A percentile compares a stretch with the other conserved stretches of the same genome.
phyloP scores from a whole-genome alignment of 768 basidiomycete genomes.

The Cystobasidium tubakii region DNA sequence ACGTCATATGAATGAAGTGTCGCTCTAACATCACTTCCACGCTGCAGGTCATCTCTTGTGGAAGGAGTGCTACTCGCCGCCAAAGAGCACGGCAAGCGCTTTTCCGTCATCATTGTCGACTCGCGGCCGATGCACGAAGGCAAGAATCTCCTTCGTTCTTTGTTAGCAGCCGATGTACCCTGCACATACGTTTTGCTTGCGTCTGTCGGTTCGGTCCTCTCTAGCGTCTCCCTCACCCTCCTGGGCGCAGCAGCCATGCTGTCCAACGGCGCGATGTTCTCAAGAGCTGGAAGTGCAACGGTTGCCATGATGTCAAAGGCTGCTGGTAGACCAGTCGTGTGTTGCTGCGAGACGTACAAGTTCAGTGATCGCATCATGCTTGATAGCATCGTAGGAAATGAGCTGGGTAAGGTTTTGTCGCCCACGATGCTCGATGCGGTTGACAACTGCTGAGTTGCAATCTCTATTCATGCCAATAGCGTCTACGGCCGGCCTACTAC shows the following conservation, averaged over 20 bases:
- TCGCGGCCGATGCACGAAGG: constrained; percentile 93
- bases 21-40: neutral
- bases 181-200: constrained; percentile 90
- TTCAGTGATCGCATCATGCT: constrained; percentile 87
- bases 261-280: constrained; percentile 88
- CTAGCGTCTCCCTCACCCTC: constrained; percentile 73
- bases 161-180: constrained; percentile 66
- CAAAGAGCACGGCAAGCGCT: constrained; percentile 64
- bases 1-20: neutral
- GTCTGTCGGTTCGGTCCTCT: constrained; percentile 56
- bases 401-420: constrained; percentile 62
- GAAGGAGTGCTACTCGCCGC: constrained; percentile 80
- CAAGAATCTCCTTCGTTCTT: constrained; percentile 65
- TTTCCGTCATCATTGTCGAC: constrained; percentile 88
- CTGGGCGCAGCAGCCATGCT: constrained; percentile 91
- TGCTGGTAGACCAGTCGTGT: constrained; percentile 82
- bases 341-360: constrained; percentile 98
- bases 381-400: constrained; percentile 92
- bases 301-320: constrained; percentile 94
- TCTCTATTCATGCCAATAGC: constrained; percentile 35
- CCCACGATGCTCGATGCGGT: too few relatives aligned
- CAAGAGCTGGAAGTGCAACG: constrained; percentile 87
- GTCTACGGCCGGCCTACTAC: constrained; percentile 24
- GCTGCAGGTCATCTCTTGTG: constrained; percentile 77
- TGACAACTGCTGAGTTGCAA: too few relatives aligned